Percentiles rank a stretch among this genome's conserved stretches.
These are phyloP conservation scores for Pichia cactophila DNA, from an alignment of 1,139 yeast species.

Conservation along the genomic window DNA sequence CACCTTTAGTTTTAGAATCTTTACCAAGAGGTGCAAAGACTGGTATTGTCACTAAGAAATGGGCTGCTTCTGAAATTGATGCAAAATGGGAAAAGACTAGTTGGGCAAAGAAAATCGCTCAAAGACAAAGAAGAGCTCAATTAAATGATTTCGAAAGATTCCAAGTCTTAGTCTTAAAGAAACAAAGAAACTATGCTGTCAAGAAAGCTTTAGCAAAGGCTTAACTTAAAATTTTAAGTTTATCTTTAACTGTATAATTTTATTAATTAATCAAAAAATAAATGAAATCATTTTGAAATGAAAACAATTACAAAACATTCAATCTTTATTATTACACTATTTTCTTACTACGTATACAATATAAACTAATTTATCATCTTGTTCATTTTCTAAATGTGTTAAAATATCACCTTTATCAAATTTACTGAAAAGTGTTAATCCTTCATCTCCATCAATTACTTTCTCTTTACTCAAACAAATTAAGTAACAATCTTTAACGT, in stretches of 20 bases:
- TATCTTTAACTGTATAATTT: constrained; percentile 1
- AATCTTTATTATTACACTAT: background rate
- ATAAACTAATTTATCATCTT: constrained; percentile 6
- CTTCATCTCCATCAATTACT: constrained; percentile 11
- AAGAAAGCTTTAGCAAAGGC: constrained; percentile 90
- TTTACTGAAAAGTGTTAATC: constrained; percentile 8
- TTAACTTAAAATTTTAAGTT: constrained; percentile 33
- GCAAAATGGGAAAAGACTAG: constrained; percentile 89
- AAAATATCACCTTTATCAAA: constrained; percentile 10
- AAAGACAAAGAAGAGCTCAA: constrained; percentile 85
- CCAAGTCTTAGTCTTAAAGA: constrained; percentile 96
- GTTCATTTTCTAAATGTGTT: constrained; percentile 4
- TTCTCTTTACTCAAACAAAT: constrained; percentile 34
- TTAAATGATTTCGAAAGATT: constrained; percentile 98
- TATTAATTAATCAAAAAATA: background rate
- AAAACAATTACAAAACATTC: too few species aligned
- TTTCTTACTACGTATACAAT: constrained; percentile 11
- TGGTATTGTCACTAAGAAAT: constrained; percentile 79
- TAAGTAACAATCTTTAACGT: constrained; percentile 62
- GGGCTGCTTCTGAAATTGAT: constrained; percentile 85
- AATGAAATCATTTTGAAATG: background rate
- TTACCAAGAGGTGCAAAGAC: constrained; percentile 95
- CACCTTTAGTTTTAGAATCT: constrained; percentile 78
- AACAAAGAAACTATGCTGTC: constrained; percentile 93
- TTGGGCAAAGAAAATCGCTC: constrained; percentile 98